These are phyloP conservation scores for Naganishia randhawae DNA, from an alignment of 768 basidiomycete genomes.

Conservation along the genomic window DNA sequence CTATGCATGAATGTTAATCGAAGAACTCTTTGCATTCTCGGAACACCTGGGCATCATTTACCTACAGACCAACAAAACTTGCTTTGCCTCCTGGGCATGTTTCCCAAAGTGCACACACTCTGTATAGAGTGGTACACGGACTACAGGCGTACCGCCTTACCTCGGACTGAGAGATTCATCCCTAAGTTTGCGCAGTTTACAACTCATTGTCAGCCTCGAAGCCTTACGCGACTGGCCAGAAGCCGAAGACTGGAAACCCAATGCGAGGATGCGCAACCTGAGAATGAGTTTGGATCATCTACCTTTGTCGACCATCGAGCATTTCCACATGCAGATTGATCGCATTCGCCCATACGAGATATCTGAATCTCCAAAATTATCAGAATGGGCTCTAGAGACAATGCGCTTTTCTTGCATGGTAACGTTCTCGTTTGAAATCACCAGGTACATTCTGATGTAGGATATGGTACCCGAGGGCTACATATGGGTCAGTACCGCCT, in stretches of 20 bases:
- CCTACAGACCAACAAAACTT: neutral
- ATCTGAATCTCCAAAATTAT: neutral
- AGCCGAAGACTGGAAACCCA: too few relatives aligned
- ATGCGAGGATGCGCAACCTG: neutral
- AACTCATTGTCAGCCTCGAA: too few relatives aligned
- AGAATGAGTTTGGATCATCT: neutral
- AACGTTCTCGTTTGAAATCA: too few relatives aligned
- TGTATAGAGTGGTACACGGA: too few relatives aligned
- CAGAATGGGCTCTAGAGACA: neutral
- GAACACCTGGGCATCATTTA: neutral
- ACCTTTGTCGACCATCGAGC: neutral
- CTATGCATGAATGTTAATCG: too few relatives aligned
- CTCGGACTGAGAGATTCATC: too few relatives aligned
- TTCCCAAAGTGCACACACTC: neutral
- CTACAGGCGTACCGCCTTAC: too few relatives aligned
- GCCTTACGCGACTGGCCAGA: too few relatives aligned
- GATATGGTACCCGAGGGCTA: too few relatives aligned
- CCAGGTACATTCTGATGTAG: too few relatives aligned
- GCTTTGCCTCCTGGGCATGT: neutral
- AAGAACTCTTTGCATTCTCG: neutral
- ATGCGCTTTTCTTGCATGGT: neutral
- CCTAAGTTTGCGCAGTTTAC: too few relatives aligned
- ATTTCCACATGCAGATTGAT: neutral
- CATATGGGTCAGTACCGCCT: neutral
- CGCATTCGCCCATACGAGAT: neutral